These are phyloP conservation scores for Saccharomyces hybrid DNA, from an alignment of 1,139 yeast genomes.

Conservation along the genomic window DNA sequence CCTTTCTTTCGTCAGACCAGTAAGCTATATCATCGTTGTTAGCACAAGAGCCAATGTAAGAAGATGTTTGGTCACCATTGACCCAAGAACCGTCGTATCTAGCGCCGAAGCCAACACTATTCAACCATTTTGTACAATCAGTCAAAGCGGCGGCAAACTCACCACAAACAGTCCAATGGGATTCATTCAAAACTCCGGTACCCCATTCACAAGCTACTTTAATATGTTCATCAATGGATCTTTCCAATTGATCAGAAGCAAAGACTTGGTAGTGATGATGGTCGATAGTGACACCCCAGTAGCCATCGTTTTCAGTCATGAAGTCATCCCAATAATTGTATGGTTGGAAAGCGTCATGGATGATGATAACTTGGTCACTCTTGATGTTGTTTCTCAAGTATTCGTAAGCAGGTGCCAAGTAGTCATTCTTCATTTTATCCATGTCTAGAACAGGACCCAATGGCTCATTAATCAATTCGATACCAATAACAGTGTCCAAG, in stretches of 20 bases:
- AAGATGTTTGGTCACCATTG: slow-evolving; percentile 33
- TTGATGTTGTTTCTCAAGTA: slow-evolving; percentile 30
- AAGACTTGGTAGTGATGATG: slow-evolving; percentile 93
- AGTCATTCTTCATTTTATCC: slow-evolving; percentile 50
- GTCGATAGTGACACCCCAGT: slow-evolving; percentile 68
- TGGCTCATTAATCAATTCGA: slow-evolving; percentile 87
- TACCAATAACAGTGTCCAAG: slow-evolving; percentile 69
- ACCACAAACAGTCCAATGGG: slow-evolving; percentile 73
- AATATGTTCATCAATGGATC: slow-evolving; percentile 55
- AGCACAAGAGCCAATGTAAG: slow-evolving; percentile 57
- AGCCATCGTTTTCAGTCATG: slow-evolving; percentile 34
- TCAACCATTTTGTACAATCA: slow-evolving; percentile 87
- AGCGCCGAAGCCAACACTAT: slow-evolving; percentile 85
- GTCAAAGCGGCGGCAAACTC: slow-evolving; percentile 95
- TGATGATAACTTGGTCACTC: slow-evolving; percentile 30
- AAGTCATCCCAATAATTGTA: slow-evolving; percentile 57
- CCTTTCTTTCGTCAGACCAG: slow-evolving; percentile 56
- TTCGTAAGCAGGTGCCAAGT: slow-evolving; percentile 33
- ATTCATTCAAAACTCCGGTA: slow-evolving; percentile 40
- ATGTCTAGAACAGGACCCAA: slow-evolving; percentile 60
- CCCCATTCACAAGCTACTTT: slow-evolving; percentile 59
- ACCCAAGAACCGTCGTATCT: slow-evolving; percentile 62
- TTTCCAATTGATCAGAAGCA: slow-evolving; percentile 41
- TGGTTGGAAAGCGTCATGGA: slow-evolving; percentile 51
- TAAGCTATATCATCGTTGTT: slow-evolving; percentile 44